Evolutionary conservation across 441 rosid species (phyloP).

Genomic region (Syzygium malaccense): DNA sequence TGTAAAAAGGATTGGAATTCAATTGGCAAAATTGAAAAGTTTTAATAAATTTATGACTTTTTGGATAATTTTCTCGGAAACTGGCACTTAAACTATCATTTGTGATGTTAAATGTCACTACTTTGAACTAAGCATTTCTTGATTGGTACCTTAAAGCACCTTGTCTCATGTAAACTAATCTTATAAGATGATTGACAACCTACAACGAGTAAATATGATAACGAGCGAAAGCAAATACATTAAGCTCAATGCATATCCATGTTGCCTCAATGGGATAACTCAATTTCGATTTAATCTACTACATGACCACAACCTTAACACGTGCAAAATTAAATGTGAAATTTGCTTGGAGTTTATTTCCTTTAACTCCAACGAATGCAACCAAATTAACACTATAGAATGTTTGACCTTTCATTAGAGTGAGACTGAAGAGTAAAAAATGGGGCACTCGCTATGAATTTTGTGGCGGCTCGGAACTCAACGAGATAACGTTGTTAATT

Average conservation of each 20-base stretch:
- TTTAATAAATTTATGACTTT: no score
- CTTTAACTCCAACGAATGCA: neutral
- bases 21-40: no score
- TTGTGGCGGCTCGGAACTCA: neutral
- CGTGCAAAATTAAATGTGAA: neutral
- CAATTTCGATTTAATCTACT: neutral
- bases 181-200: neutral
- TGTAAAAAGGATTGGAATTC: no score
- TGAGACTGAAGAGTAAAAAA: neutral
- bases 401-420: neutral
- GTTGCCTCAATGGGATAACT: neutral
- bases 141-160: neutral
- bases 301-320: neutral
- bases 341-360: neutral
- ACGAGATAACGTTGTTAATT: neutral
- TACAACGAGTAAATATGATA: rapidly evolving
- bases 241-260: neutral
- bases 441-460: neutral
- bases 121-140: neutral
- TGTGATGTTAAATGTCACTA: neutral
- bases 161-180: neutral
- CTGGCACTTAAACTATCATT: neutral
- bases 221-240: neutral
- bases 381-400: neutral
- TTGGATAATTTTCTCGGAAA: no score